phyloP scores from a whole-genome alignment of 2,329 filamentous ascomycete species.

The Curvularia lunata region DNA sequence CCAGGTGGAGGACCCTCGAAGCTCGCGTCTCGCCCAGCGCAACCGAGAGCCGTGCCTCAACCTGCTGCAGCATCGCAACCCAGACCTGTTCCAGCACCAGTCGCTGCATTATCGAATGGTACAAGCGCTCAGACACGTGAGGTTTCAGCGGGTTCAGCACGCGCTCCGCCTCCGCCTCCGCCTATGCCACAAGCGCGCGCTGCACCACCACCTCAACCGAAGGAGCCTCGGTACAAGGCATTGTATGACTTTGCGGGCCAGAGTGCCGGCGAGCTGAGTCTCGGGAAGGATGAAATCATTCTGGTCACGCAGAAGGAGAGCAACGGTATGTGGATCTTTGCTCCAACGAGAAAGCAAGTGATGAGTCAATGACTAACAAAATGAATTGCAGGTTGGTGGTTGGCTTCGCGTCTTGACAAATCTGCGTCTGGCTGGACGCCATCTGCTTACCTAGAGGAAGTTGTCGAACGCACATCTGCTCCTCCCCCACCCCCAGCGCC shows the following conservation, averaged over 20 bases:
- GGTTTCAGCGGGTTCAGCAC: conserved; percentile 50
- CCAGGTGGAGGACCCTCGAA: conserved; percentile 81
- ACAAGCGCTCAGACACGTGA: conserved; percentile 49
- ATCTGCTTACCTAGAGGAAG: conserved; percentile 90
- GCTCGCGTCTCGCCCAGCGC: conserved; percentile 60
- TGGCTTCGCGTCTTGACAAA: conserved; percentile 74
- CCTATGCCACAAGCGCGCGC: conserved; percentile 70
- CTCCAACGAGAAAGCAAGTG: not conserved
- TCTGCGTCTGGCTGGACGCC: conserved; percentile 90
- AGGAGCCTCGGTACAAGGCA: conserved; percentile 83
- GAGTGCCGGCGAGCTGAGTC: conserved; percentile 81
- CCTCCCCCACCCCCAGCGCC: conserved; percentile 57
- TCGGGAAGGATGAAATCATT: conserved; percentile 80
- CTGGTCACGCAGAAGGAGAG: conserved; percentile 92
- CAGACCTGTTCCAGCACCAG: conserved; percentile 61
- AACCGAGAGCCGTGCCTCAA: conserved; percentile 43
- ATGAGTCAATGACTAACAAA: conserved; percentile 24
- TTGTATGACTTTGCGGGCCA: conserved; percentile 91
- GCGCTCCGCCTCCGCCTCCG: conserved; percentile 56
- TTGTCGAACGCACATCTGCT: conserved; percentile 61
- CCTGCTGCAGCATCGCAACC: conserved; percentile 53
- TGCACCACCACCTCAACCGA: conserved; percentile 62
- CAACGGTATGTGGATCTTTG: conserved; percentile 72
- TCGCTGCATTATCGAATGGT: conserved; percentile 60
- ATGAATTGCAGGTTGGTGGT: conserved; percentile 80